Evolutionary conservation across 805 yeast genomes (phyloP), one percentile per base, ranked within the genome.

Genomic region (Yamadazyma akitaensis): DNA sequence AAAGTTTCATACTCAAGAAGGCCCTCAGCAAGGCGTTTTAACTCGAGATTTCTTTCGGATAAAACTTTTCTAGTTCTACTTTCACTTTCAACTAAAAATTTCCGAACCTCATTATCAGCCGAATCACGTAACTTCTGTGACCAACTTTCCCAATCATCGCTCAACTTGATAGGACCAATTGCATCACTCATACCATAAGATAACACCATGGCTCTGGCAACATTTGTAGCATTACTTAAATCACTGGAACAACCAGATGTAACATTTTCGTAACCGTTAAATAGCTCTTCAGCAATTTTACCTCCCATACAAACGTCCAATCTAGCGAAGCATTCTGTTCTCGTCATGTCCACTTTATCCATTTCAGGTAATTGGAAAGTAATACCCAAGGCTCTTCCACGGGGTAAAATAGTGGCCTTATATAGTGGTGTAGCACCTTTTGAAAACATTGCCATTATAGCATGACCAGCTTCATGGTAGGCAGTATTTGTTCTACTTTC

Each of bases 301-400:
- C 99, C 99, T 50, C 99, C 99, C 99, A 94, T 94, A 64, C 97
- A 90, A 42, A 94, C 99, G 65, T 94, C 99, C 54, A 94, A 69
- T 53, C 96, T 76, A 0, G 98, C 97, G 53, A 85, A 75, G 64
- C 97, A 88, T 68, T 94, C 98, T 50, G 77, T 81, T 63, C 80
- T 86, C 28, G 97, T 89, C 67, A 88, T 86, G 61, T 92, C 98
- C 51, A 88, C 90, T 72, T 94, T 92, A 70, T 94, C 99, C 92
- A 91, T 89, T 64, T 94, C 98, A 2, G 99, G 99, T 54, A 94
- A 79, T 53, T 92, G 98, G 80, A 91, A 94, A 1, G 99, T 95
- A 40, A 94, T 81, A 64, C 99, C 99, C 43, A 94, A 73, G 0
- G 99, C 99, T 55, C 96, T 75, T 37, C 99, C 99, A 62, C 99